Conservation (phyloP, 2,329 filamentous ascomycete species). For the Venturia nashicola region DNA sequence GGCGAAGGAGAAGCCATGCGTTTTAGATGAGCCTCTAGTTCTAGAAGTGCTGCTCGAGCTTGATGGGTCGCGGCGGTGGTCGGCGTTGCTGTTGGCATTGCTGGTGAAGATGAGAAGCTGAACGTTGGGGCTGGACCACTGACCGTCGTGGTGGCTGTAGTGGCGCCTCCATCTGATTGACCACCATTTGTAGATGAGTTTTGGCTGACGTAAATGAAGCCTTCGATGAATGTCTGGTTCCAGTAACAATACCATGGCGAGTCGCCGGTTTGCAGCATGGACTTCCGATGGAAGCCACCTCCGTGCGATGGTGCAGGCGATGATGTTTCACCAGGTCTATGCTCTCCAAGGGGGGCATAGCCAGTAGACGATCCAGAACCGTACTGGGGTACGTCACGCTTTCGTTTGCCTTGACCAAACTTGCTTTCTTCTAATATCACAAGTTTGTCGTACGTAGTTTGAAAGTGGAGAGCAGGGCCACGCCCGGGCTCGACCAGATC, state of each 20-base stretch:
- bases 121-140: not conserved
- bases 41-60: not conserved
- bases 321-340: not conserved
- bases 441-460: conserved; percentile 50
- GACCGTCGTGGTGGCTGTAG: not conserved
- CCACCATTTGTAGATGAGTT: not conserved
- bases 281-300: not conserved
- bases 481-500: conserved; percentile 44
- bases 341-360: not conserved
- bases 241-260: conserved; percentile 59
- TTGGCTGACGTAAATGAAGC: conserved; percentile 51
- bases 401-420: conserved; percentile 14
- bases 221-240: conserved; percentile 55
- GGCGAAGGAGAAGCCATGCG: not conserved
- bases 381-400: not conserved
- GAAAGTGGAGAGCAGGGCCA: conserved; percentile 54
- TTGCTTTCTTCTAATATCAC: conserved; percentile 38
- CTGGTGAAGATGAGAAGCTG: not conserved
- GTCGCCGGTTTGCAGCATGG: conserved; percentile 34
- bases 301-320: not conserved
- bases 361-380: not conserved
- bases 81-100: not conserved
- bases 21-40: not conserved
- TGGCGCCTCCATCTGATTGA: not conserved
- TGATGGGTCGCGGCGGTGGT: not conserved